Evolutionary conservation across 805 yeast genomes (phyloP).

Genomic region (Ascoidea asiatica): DNA sequence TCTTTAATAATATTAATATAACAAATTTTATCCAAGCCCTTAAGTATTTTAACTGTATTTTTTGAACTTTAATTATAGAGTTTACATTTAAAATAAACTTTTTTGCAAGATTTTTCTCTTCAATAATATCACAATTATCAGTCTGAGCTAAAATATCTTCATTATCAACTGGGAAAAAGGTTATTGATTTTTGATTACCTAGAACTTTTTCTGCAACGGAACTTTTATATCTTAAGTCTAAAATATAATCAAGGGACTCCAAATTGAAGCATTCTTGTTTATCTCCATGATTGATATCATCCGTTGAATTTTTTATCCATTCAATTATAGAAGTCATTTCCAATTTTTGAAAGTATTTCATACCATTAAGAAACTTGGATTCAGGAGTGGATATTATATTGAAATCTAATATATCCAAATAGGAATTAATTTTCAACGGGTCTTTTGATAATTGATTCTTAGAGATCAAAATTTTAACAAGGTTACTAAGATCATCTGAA

Average conservation of each 20-base stretch:
- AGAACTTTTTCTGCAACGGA: background rate
- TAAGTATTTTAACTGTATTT: conserved; percentile 44
- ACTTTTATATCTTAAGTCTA: conserved; percentile 4
- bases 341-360: conserved; percentile 19
- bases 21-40: conserved; percentile 78
- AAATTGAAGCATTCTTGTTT: background rate
- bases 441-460: conserved; percentile 37
- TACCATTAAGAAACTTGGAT: conserved; percentile 10
- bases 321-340: conserved; percentile 28
- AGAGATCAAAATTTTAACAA: conserved; percentile 39
- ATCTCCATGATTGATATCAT: background rate
- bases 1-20: conserved; percentile 58
- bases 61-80: conserved; percentile 31
- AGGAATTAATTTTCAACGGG: conserved; percentile 53
- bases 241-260: conserved; percentile 1
- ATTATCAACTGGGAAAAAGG: background rate
- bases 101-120: conserved; percentile 16
- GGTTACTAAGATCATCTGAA: conserved; percentile 35
- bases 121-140: conserved; percentile 11
- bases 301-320: conserved; percentile 20
- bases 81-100: conserved; percentile 29
- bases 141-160: background rate
- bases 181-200: background rate
- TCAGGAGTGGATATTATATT: conserved; percentile 30
- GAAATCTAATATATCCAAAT: conserved; percentile 59